Conservation (phyloP, 257 asterid species). For the Agastache rugosa region DNA sequence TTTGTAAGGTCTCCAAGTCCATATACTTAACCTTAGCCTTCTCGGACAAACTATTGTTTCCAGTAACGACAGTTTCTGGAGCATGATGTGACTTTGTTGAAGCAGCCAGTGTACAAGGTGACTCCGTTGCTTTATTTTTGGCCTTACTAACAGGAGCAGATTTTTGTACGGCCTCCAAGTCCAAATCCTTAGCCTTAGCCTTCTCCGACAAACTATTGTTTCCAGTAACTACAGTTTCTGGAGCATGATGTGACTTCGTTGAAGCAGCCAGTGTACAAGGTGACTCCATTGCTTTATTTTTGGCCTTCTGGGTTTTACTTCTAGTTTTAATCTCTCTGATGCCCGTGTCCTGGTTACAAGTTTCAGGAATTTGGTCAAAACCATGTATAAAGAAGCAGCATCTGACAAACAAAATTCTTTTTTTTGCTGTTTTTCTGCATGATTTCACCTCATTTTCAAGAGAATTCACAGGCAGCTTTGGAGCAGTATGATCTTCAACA, state of each 20-base stretch:
- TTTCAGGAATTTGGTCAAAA: conserved; percentile 28
- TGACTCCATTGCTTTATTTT: conserved; percentile 4
- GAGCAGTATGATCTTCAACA: conserved; percentile 24
- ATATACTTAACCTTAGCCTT: conserved; percentile 27
- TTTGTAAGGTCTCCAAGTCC: conserved; percentile 39
- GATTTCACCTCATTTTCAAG: conserved; percentile 13
- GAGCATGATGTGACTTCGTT: background rate
- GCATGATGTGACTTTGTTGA: background rate
- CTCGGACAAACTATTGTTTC: conserved; percentile 30
- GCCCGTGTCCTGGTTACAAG: conserved; percentile 30
- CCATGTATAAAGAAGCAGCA: conserved; percentile 24
- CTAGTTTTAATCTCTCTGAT: conserved; percentile 20
- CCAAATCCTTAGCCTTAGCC: conserved; percentile 23
- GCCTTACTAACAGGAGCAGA: conserved; percentile 48
- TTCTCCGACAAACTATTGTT: conserved; percentile 31
- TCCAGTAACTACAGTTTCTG: conserved; percentile 32
- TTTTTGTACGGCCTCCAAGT: conserved; percentile 42
- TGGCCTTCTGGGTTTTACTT: conserved; percentile 34
- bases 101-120: conserved; percentile 30
- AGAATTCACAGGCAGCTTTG: background rate
- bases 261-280: background rate
- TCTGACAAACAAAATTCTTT: conserved; percentile 23
- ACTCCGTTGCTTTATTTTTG: conserved; percentile 19
- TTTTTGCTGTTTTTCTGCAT: conserved; percentile 21
- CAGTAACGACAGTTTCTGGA: conserved; percentile 31